Percentiles rank a stretch among this genome's conserved stretches.
Conservation (phyloP, 2,329 filamentous ascomycete genomes). For the Colletotrichum camelliae region DNA sequence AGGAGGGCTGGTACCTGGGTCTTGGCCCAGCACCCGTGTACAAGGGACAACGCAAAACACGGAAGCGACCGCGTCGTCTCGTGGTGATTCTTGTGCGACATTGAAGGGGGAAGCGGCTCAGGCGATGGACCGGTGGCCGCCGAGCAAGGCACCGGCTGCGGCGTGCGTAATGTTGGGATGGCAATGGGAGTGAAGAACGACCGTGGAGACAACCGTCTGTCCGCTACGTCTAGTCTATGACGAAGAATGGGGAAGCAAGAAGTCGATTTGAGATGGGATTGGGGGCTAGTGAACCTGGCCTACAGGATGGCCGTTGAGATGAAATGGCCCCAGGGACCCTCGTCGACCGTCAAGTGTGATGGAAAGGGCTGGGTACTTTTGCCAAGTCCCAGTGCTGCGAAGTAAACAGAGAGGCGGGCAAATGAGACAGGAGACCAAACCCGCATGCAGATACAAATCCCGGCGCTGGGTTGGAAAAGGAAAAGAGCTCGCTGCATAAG, state of each 20-base stretch:
- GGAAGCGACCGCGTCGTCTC: background rate
- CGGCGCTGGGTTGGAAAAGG: background rate
- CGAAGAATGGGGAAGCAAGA: background rate
- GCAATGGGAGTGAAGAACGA: background rate
- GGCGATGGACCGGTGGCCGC: background rate
- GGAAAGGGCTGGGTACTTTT: background rate
- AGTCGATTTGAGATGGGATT: background rate
- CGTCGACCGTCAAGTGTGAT: background rate
- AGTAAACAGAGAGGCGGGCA: background rate
- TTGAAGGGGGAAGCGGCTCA: background rate
- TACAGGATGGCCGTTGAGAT: background rate
- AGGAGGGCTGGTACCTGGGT: background rate
- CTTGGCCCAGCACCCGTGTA: background rate
- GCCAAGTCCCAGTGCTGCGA: background rate
- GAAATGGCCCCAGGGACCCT: background rate
- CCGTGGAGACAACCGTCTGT: background rate
- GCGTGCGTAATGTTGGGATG: background rate
- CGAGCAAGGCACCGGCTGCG: background rate
- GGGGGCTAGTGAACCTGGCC: background rate
- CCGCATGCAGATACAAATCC: background rate
- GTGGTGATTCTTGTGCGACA: conserved; percentile 5
- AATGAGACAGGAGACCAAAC: background rate
- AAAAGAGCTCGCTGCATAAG: background rate
- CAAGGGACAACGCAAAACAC: background rate
- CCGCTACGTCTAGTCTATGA: background rate